These are phyloP conservation scores for Trametes meyenii DNA, from an alignment of 768 basidiomycete genomes.

Conservation along the genomic window DNA sequence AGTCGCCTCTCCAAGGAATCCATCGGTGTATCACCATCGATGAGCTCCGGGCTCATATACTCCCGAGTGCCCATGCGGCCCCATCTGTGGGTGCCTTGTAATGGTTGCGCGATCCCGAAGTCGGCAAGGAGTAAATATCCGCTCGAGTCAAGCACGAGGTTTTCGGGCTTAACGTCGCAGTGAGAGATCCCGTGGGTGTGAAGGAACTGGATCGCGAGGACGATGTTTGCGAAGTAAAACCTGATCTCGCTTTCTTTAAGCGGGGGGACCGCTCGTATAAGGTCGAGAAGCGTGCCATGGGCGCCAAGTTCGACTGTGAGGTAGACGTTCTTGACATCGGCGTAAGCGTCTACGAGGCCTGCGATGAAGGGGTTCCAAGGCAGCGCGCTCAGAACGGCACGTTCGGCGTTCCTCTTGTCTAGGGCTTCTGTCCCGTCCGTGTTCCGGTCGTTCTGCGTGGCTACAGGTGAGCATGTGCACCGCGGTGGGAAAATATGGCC, in stretches of 20 bases:
- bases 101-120: slow-evolving; percentile 44
- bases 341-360: slow-evolving; percentile 48
- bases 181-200: slow-evolving; percentile 49
- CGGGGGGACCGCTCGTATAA: slow-evolving; percentile 36
- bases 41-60: slow-evolving; percentile 55
- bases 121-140: slow-evolving; percentile 59
- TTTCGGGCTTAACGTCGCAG: slow-evolving; percentile 61
- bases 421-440: background rate
- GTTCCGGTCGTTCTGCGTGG: slow-evolving; percentile 11
- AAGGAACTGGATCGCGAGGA: slow-evolving; percentile 51
- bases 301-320: slow-evolving; percentile 54
- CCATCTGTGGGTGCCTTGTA: slow-evolving; percentile 36
- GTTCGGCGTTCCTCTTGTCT: slow-evolving; percentile 41
- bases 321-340: slow-evolving; percentile 53
- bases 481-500: slow-evolving; percentile 26
- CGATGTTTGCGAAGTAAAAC: slow-evolving; percentile 62
- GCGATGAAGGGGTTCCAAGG: slow-evolving; percentile 59
- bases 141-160: slow-evolving; percentile 56
- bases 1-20: slow-evolving; percentile 26
- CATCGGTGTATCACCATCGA: background rate
- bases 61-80: slow-evolving; percentile 44
- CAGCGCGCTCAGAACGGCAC: slow-evolving; percentile 41
- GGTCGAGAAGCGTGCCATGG: slow-evolving; percentile 43
- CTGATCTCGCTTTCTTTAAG: slow-evolving; percentile 38
- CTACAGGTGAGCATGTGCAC: background rate